Percentiles rank a stretch among this genome's conserved stretches.
Conservation (phyloP, 495 filamentous ascomycete genomes). For the Penicillium verhagenii region DNA sequence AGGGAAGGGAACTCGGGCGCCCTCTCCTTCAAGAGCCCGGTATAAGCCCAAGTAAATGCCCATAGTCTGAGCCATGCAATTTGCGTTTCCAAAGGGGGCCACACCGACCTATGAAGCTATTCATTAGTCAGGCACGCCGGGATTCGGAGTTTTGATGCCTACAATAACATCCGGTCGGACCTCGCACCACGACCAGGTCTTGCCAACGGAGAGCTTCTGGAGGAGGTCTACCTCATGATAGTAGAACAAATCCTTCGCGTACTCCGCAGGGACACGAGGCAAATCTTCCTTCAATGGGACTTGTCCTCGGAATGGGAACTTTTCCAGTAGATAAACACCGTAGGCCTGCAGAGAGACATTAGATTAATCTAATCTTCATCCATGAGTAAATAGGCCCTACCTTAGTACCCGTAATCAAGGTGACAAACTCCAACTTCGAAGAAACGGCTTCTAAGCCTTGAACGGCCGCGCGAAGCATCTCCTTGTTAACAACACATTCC, state of each 20-base stretch:
- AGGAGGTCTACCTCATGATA: constrained; percentile 45
- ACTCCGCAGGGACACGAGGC: constrained; percentile 43
- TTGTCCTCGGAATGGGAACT: constrained; percentile 27
- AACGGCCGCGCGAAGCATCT: constrained; percentile 15
- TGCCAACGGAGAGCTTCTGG: constrained; percentile 29
- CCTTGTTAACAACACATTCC: constrained; percentile 20
- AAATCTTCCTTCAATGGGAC: constrained; percentile 35
- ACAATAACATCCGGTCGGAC: constrained; percentile 48
- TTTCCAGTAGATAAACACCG: constrained; percentile 23
- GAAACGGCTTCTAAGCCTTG: constrained; percentile 7
- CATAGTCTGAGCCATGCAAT: constrained; percentile 27
- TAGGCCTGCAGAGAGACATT: constrained; percentile 20
- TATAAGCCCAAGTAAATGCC: constrained; percentile 41
- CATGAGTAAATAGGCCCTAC: not conserved
- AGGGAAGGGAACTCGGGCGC: constrained; percentile 33
- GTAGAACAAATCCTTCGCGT: constrained; percentile 47
- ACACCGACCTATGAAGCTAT: constrained; percentile 26
- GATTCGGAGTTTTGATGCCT: constrained; percentile 15
- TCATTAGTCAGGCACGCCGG: constrained; percentile 7
- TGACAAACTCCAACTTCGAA: constrained; percentile 12
- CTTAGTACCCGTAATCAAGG: constrained; percentile 18
- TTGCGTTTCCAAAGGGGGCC: constrained; percentile 5
- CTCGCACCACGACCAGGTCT: constrained; percentile 44
- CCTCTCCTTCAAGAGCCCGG: constrained; percentile 27
- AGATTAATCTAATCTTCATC: not conserved